A percentile compares a stretch with the other conserved stretches of the same genome.
phyloP scores from a whole-genome alignment of 73 alveolate genomes.

The Breviolum minutum region DNA sequence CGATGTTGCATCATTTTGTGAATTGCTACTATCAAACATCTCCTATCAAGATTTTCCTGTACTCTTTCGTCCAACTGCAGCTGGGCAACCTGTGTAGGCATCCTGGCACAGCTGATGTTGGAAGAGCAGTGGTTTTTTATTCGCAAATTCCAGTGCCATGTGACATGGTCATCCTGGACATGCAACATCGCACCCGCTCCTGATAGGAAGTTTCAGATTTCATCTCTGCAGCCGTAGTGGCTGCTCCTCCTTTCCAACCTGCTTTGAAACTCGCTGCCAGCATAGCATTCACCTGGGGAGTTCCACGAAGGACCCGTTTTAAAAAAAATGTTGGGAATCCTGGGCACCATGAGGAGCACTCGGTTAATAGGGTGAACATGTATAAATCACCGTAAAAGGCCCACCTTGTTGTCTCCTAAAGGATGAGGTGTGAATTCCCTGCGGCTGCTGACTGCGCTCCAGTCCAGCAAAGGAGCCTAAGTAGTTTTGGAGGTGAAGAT shows the following conservation, averaged over 20 bases:
- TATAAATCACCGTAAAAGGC: too few relatives aligned
- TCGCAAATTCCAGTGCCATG: too few relatives aligned
- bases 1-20: too few relatives aligned
- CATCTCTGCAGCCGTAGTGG: constrained; percentile 38
- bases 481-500: neutral
- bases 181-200: neutral
- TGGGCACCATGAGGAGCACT: neutral
- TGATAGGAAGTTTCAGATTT: constrained; percentile 9
- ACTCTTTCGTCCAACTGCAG: neutral
- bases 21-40: too few relatives aligned
- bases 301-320: neutral
- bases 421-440: constrained; percentile 68
- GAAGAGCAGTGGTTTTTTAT: neutral
- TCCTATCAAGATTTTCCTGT: too few relatives aligned
- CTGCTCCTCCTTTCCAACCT: constrained; percentile 61
- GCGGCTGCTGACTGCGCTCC: constrained; percentile 59
- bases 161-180: neutral
- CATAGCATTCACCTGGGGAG: constrained; percentile 64
- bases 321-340: neutral
- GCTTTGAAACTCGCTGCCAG: constrained; percentile 84
- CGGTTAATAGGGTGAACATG: neutral
- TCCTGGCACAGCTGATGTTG: neutral
- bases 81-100: constrained; percentile 12
- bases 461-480: constrained; percentile 67
- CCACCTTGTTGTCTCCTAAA: constrained; percentile 72